Base-by-base conservation (phyloP, 2,329 filamentous ascomycete species). In the Venturiaceae sp. region DNA sequence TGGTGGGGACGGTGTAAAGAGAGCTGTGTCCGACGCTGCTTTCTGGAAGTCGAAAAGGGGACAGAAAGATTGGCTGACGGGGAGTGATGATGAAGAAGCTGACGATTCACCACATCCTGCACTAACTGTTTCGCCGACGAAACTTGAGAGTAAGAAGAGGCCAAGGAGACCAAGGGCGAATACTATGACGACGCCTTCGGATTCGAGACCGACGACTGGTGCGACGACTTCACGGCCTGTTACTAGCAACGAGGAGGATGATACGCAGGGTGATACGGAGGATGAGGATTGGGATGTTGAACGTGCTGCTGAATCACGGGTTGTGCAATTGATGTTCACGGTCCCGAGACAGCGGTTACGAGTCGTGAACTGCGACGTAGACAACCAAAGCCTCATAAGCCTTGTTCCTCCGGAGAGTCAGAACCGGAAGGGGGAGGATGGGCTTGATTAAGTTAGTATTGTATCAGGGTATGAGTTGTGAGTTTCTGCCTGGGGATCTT, bases 341-440 rank as follows among this genome's bases (percentile, higher is more conserved):
- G 90, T 96, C 61, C 92, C 94, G 2, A 90, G 87, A 70, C 87
- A 92, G 71, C 83, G 84, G 64, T 73, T 97, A 62, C 77, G 92
- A 28, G 91, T 97, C n/a, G 92, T 96, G 21, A 97, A 97, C 44
- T 53, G 52, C 55, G 87, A 87, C 66, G 73, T 77, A 54, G 71
- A 75, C 61, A 63, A 68, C 33, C 33, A 36, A 53, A 62, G 60
- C 36, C 19, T 55, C 19, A 13, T 58, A 2, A 62, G 60, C 36
- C 33, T 41, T 34, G 57, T 39, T 28, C 32, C n/a, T 36, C 11
- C 11, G 11, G n/a, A n/a, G n/a, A n/a, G 36, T 39, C 11, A 39
- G n/a, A 39, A 39, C n/a, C 9, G 16, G 21, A 26, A 50, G 44
- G 44, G 44, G 21, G 21, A 50, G 23, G 23, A 50, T 13, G 21